Evolutionary conservation across 208 protist species (phyloP).

Genomic region (Phytomonas sp.): DNA sequence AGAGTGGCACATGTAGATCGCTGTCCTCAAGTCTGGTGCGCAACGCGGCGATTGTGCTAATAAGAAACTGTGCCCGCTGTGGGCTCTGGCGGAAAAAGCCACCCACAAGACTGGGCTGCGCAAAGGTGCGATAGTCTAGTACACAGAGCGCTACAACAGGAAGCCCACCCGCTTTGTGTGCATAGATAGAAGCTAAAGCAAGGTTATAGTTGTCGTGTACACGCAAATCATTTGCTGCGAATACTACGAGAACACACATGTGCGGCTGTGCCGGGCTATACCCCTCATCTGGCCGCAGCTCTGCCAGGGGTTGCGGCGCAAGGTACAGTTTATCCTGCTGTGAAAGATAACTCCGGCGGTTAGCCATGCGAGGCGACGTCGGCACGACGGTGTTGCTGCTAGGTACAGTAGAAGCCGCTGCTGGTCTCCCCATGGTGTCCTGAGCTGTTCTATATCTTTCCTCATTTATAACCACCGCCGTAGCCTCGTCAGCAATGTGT

Average conservation of each 20-base stretch:
- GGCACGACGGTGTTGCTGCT: slow-evolving; percentile 10
- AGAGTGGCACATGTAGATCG: slow-evolving; percentile 46
- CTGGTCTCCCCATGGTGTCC: background rate
- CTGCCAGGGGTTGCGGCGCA: slow-evolving; percentile 25
- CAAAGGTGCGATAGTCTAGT: slow-evolving; percentile 80
- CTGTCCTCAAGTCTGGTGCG: slow-evolving; percentile 43
- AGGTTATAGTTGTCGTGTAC: slow-evolving; percentile 83
- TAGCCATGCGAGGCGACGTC: slow-evolving; percentile 3
- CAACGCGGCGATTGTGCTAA: slow-evolving; percentile 60
- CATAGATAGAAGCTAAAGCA: slow-evolving; percentile 52
- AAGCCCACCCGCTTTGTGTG: slow-evolving; percentile 22
- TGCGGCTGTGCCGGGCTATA: background rate
- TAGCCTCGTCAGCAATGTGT: background rate
- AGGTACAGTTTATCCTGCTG: slow-evolving; percentile 65
- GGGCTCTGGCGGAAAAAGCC: slow-evolving; percentile 82
- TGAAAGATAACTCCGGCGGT: slow-evolving; percentile 24
- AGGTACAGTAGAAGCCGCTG: background rate
- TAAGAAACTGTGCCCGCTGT: slow-evolving; percentile 64
- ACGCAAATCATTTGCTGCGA: slow-evolving; percentile 74
- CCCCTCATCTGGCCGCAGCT: slow-evolving; percentile 19
- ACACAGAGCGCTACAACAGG: slow-evolving; percentile 67
- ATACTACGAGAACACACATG: slow-evolving; percentile 66
- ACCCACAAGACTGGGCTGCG: slow-evolving; percentile 68
- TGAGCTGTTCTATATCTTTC: background rate
- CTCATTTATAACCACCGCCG: background rate